These are phyloP conservation scores for Arthrobotrys pseudoclavata DNA, from an alignment of 2,329 filamentous ascomycete species.

Conservation along the genomic window DNA sequence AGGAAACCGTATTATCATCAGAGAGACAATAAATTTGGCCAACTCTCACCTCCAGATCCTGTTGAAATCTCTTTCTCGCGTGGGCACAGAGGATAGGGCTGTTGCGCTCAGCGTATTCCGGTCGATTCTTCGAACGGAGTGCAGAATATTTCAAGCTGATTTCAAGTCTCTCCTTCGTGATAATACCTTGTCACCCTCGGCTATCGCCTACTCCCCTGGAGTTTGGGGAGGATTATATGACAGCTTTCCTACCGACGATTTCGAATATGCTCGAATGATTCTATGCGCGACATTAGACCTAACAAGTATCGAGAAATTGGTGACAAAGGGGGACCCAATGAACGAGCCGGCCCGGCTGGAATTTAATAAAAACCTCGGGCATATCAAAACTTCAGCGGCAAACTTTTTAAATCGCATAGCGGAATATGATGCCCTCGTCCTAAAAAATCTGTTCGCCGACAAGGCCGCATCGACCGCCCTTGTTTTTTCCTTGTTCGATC, in stretches of 20 bases:
- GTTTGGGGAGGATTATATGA: constrained; percentile 62
- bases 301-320: constrained; percentile 63
- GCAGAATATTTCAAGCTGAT: constrained; percentile 62
- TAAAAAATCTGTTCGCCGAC: constrained; percentile 78
- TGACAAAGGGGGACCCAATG: constrained; percentile 69
- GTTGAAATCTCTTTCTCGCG: constrained; percentile 58
- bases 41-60: constrained; percentile 66
- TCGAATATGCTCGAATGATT: constrained; percentile 60
- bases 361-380: constrained; percentile 81
- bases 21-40: constrained; percentile 69
- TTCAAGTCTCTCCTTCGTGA: constrained; percentile 58
- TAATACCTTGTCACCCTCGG: constrained; percentile 50
- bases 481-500: constrained; percentile 83
- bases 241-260: constrained; percentile 61
- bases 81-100: constrained; percentile 48
- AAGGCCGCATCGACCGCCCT: constrained; percentile 79
- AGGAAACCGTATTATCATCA: constrained; percentile 69
- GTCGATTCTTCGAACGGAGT: constrained; percentile 61
- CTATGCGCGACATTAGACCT: constrained; percentile 61
- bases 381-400: constrained; percentile 75
- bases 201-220: constrained; percentile 48
- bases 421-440: constrained; percentile 78
- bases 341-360: constrained; percentile 70
- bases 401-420: constrained; percentile 82
- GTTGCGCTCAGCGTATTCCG: constrained; percentile 59